These are phyloP conservation scores for Colletotrichum acutatum DNA, from an alignment of 2,329 filamentous ascomycete genomes.

Conservation along the genomic window DNA sequence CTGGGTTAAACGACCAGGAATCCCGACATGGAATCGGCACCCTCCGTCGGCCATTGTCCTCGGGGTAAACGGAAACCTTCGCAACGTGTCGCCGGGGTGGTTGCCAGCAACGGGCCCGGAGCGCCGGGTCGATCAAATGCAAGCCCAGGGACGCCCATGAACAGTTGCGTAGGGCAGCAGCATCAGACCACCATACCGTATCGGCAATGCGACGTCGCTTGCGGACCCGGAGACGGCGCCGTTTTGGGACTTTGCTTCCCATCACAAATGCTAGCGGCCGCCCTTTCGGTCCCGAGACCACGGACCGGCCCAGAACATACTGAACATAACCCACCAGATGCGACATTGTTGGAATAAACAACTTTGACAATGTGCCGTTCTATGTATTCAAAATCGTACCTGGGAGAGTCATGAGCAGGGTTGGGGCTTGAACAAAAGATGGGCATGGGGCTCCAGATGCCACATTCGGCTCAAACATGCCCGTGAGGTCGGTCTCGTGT, in stretches of 20 bases:
- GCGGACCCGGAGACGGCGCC: slow-evolving; percentile 23
- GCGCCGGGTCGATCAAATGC: slow-evolving; percentile 25
- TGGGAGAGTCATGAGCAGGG: not conserved
- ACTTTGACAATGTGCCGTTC: not conserved
- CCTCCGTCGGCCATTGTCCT: slow-evolving; percentile 1
- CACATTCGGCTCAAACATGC: not conserved
- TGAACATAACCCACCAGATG: not conserved
- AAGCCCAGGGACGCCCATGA: slow-evolving; percentile 28
- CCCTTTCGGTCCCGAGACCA: slow-evolving; percentile 24
- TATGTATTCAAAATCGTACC: not conserved
- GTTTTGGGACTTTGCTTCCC: slow-evolving; percentile 9
- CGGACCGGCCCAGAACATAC: slow-evolving; percentile 8
- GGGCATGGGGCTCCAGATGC: not conserved
- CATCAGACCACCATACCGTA: slow-evolving; percentile 12
- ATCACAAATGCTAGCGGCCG: not conserved
- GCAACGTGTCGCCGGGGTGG: slow-evolving; percentile 1
- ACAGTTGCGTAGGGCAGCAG: slow-evolving; percentile 16
- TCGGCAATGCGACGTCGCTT: slow-evolving; percentile 19
- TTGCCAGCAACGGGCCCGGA: slow-evolving; percentile 13
- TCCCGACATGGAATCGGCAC: not conserved
- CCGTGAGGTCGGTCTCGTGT: not conserved
- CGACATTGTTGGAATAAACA: not conserved
- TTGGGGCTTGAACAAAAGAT: not conserved
- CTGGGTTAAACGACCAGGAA: not conserved
- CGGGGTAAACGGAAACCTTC: slow-evolving; percentile 12